Conservation (phyloP, 2,329 filamentous ascomycete genomes). For the Fusarium dlaminii region DNA sequence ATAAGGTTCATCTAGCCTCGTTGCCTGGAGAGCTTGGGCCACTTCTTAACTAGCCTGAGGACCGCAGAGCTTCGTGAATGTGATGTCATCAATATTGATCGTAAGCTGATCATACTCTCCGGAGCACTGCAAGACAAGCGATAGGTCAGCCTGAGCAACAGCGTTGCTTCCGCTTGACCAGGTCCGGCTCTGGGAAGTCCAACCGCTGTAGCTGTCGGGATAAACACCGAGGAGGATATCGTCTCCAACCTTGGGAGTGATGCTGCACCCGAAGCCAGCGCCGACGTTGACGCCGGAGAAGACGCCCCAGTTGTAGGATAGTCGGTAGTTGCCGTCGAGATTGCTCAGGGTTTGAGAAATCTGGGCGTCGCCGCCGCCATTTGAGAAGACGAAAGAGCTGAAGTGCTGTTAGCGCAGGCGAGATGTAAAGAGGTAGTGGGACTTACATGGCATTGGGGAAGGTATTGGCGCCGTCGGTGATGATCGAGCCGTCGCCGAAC, state of each 20-base stretch:
- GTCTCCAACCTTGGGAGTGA: not conserved
- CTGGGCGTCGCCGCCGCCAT: not conserved
- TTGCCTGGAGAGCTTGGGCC: accelerated
- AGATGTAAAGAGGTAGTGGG: accelerated
- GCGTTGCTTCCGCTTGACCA: not conserved
- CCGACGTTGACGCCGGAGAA: not conserved
- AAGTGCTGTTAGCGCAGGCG: accelerated
- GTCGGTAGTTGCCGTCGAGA: not conserved
- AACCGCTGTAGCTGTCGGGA: accelerated
- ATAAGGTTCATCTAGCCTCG: accelerated
- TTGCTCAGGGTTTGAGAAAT: not conserved
- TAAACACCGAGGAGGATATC: accelerated
- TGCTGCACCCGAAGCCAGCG: not conserved
- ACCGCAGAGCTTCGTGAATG: not conserved
- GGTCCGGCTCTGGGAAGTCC: not conserved
- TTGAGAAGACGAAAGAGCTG: not conserved
- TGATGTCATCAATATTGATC: not conserved
- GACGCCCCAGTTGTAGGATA: not conserved
- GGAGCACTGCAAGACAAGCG: accelerated
- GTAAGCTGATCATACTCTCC: not conserved
- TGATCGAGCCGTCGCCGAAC: not conserved
- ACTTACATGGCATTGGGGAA: not conserved
- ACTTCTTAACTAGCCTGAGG: not conserved
- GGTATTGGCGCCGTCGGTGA: not conserved
- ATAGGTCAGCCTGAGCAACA: not conserved